A percentile compares a stretch with the other conserved stretches of the same genome.
Conservation (phyloP, 441 rosid species). For the Gossypium gossypioides region DNA sequence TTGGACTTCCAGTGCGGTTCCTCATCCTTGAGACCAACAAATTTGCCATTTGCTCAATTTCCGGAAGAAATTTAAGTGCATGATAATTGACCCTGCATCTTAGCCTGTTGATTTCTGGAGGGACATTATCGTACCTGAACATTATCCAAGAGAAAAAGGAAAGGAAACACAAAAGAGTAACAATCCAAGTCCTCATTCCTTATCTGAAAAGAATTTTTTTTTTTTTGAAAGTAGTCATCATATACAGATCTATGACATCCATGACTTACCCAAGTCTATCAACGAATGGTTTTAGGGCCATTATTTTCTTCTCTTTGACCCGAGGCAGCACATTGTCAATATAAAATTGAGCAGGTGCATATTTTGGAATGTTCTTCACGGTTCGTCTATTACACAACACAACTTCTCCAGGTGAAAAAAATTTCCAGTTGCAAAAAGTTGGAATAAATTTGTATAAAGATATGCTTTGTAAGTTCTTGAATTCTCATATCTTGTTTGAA, state of each 20-base stretch:
- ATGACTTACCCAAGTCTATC: slow-evolving; percentile 87
- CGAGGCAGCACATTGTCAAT: slow-evolving; percentile 93
- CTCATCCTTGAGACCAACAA: slow-evolving; percentile 81
- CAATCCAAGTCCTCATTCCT: slow-evolving; percentile 4
- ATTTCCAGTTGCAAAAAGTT: neutral
- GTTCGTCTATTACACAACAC: slow-evolving; percentile 55
- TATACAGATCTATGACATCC: neutral
- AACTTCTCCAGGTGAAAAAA: slow-evolving; percentile 7
- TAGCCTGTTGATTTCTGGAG: slow-evolving; percentile 87
- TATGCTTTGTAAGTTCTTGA: neutral
- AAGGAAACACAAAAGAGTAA: neutral
- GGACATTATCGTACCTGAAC: slow-evolving; percentile 90
- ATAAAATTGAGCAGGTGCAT: slow-evolving; percentile 94
- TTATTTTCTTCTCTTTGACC: slow-evolving; percentile 92
- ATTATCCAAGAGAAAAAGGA: slow-evolving; percentile 12
- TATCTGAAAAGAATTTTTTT: neutral
- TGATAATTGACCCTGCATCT: slow-evolving; percentile 98
- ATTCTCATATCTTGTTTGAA: neutral
- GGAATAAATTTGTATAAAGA: neutral
- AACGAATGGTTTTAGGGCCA: slow-evolving; percentile 96
- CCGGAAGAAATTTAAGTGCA: slow-evolving; percentile 87
- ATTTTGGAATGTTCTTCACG: slow-evolving; percentile 95
- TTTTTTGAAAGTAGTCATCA: slow-evolving; percentile 1
- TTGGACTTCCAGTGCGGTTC: slow-evolving; percentile 77
- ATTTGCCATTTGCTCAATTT: slow-evolving; percentile 87